phyloP scores from a whole-genome alignment of 176 grass and related monocot genomes.

The Metroxylon sagu region DNA sequence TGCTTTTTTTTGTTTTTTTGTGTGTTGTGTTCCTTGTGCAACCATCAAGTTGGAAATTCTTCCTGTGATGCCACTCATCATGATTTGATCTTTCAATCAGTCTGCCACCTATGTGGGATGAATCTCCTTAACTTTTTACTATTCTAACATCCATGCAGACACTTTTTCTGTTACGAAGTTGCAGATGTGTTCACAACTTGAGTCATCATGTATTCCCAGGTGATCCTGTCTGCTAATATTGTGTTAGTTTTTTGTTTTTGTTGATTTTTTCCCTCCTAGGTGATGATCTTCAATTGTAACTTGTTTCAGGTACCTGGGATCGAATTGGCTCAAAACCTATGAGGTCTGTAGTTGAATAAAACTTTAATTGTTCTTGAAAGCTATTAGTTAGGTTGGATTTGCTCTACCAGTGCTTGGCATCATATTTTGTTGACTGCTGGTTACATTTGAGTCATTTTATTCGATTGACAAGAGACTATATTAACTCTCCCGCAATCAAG shows the following conservation, averaged over 20 bases:
- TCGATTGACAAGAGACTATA: too few species aligned
- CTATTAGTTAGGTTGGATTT: neutral
- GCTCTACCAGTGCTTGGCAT: conserved; percentile 7
- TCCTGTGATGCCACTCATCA: neutral
- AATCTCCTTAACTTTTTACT: neutral
- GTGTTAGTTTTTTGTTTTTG: neutral
- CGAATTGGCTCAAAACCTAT: conserved; percentile 28
- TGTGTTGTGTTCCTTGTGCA: too few species aligned
- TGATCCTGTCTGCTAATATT: conserved; percentile 13
- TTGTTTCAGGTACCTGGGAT: conserved; percentile 20
- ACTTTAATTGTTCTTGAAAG: neutral
- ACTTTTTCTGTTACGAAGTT: conserved; percentile 53
- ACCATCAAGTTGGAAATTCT: too few species aligned
- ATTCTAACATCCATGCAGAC: conserved; percentile 24
- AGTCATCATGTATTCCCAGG: conserved; percentile 67
- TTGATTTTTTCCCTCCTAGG: neutral
- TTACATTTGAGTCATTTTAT: too few species aligned
- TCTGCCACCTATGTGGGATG: neutral
- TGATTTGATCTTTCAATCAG: neutral
- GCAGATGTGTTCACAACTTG: conserved; percentile 44
- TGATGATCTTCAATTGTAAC: conserved; percentile 10
- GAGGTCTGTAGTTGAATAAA: conserved; percentile 15
- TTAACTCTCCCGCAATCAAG: too few species aligned
- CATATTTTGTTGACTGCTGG: neutral
- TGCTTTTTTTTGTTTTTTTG: too few species aligned